Evolutionary conservation across 352 stramenopile species (phyloP), one percentile per base, ranked within the genome.

Genomic region (Phytophthora palmivora): DNA sequence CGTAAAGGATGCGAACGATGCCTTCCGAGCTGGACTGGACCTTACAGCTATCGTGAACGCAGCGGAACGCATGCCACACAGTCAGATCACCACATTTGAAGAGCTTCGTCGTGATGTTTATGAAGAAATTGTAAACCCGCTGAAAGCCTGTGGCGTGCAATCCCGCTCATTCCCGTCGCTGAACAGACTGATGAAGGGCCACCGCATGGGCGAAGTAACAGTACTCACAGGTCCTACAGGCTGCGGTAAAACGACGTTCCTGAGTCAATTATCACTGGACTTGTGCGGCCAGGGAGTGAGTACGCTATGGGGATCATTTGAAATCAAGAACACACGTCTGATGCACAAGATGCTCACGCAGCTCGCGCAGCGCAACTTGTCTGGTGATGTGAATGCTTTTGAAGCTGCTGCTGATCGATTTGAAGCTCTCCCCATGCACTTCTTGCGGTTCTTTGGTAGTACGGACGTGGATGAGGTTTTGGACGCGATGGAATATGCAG

Each of bases 1-100:
- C n/a, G 72, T 92, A n/a, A 99, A 99, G 71, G 98, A 99, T 80
- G 97, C 98, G 11, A 99, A 99, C 76, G 98, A 99, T 63, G 97
- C 97, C 9, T 81, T 99, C 24, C 78, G 95, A 19, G 78, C 76
- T 14, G 94, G 91, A 8, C 65, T 96, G 12, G 87, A 99, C 67
- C 62, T 99, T 24, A 66, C 87, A 16, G 63, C 80, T 38, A 88
- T 97, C 26, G 75, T 99, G 11, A 63, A 84, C 0, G 59, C 89
- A 28, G 93, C 96, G 2, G 72, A 88, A 57, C 75, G 86, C 11
- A 84, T 97, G 10, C 92, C 88, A 4, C 95, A 99, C 63, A 95
- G 96, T 32, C 88, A 97, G 54, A 98, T 99, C 67, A 82, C 98
- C 28, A 97, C 84, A 2, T 98, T 99, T 58, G 74, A 88, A 3